Evolutionary conservation across 2,329 filamentous ascomycete species (phyloP), one percentile per base, ranked within the genome.

Genomic region (Dactylellina parvicollis): DNA sequence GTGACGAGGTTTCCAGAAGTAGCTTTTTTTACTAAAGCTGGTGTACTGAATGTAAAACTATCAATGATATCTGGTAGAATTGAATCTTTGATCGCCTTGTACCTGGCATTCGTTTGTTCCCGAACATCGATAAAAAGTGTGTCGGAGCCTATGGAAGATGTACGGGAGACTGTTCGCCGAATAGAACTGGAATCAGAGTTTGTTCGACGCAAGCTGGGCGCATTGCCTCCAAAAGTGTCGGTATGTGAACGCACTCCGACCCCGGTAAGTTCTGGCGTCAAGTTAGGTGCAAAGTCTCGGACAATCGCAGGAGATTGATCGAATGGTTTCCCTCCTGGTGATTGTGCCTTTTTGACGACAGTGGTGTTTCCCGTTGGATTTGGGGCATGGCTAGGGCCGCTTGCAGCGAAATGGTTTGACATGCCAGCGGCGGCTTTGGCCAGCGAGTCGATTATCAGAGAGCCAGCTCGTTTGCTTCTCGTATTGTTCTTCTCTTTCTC

Each of bases 71-170:
- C 69, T 30, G 60, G 66, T 8, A 77, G 65, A 34, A 75, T 69
- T 59, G 12, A 77, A 57, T 97, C 93, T 78, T 89, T 90, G 79
- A 98, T 91, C 3, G 94, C 94, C 82, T 96, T 96, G 78, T 95
- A 85, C 42, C 94, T 86, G 76, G 90, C 92, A 78, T 97, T 98
- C 76, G 94, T 90, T 83, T 95, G 91, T 74, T 92, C 90, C 44
- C 89, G 87, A 10, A 96, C 88, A 80, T 95, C 85, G 54, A 90
- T 87, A 80, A 95, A 98, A 46, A 89, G 86, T 38, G 87, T 87
- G 77, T 94, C 91, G 78, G 97, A 92, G 1, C 93, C 93, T 0
- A 96, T 84, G 0, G 92, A 96, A 0, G 92, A 95, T 0, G 90
- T 88, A 24, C 88, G 85, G 0, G 93, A 96, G 1, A 92, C 83